phyloP scores from a whole-genome alignment of 2,329 filamentous ascomycete genomes.

The Ramichloridium luteum region DNA sequence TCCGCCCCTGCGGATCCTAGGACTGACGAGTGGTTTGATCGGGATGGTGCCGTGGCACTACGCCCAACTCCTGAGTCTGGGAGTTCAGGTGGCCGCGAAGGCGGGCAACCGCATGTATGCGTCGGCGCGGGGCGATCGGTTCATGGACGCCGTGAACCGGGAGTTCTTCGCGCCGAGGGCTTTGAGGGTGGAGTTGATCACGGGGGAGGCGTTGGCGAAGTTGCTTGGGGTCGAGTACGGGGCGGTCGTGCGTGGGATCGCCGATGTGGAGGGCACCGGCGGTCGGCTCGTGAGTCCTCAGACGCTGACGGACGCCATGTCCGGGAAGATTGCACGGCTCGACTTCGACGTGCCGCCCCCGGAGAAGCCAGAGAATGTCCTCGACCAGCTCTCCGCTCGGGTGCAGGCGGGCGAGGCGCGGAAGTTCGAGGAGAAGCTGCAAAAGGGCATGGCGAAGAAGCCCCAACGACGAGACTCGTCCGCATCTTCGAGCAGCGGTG shows the following conservation, averaged over 20 bases:
- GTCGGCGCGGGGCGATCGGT: conserved; percentile 4
- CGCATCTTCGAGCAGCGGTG: too few species aligned
- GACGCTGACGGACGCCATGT: too few species aligned
- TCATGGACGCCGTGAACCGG: conserved; percentile 9
- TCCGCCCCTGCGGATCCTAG: conserved; percentile 17
- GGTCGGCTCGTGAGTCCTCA: too few species aligned
- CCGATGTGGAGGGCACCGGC: too few species aligned
- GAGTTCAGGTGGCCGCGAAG: conserved; percentile 12
- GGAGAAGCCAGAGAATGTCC: neutral
- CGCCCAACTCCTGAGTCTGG: conserved; percentile 10
- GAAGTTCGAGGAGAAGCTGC: conserved; percentile 5
- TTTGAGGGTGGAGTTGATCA: conserved; percentile 6
- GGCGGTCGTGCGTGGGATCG: too few species aligned
- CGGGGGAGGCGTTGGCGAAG: conserved; percentile 1
- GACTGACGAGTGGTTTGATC: conserved; percentile 12
- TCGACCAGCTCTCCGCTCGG: conserved; percentile 3
- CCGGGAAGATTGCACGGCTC: conserved; percentile 1
- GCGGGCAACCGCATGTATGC: conserved; percentile 4
- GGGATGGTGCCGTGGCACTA: conserved; percentile 13
- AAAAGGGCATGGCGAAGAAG: conserved; percentile 4
- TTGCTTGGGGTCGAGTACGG: too few species aligned
- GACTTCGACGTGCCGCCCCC: conserved; percentile 4
- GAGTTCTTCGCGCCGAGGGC: conserved; percentile 10
- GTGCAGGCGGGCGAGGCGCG: neutral
- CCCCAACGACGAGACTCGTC: neutral